Evolutionary conservation across 345 rosid genomes (phyloP).

Genomic region (Ceriops tagal): DNA sequence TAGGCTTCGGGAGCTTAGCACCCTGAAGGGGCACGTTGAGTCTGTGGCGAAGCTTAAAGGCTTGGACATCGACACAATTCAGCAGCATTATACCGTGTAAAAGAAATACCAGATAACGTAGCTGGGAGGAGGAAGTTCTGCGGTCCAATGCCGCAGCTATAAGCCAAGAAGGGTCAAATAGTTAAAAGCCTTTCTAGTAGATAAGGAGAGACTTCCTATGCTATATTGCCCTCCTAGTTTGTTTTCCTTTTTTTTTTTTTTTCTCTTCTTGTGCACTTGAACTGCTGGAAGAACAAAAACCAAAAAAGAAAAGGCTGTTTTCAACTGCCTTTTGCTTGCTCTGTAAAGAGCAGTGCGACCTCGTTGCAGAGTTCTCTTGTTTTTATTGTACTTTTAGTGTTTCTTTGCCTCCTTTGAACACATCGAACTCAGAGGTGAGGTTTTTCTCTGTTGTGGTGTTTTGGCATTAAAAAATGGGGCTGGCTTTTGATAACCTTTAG

Average conservation of each 20-base stretch:
- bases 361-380: constrained; percentile 1
- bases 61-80: constrained; percentile 30
- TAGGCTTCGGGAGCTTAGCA: constrained; percentile 30
- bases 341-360: constrained; percentile 9
- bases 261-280: neutral
- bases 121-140: neutral
- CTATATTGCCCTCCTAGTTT: constrained; percentile 6
- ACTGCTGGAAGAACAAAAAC: neutral
- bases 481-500: too few species aligned
- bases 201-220: neutral
- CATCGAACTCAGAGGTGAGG: too few species aligned
- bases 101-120: neutral
- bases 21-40: constrained; percentile 28
- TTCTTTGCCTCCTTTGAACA: too few species aligned
- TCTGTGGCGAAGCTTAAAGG: constrained; percentile 29
- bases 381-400: neutral
- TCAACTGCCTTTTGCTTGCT: constrained; percentile 4
- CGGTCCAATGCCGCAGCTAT: neutral
- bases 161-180: constrained; percentile 4
- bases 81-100: constrained; percentile 29
- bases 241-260: neutral
- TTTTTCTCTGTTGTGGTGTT: too few species aligned
- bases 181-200: constrained; percentile 10
- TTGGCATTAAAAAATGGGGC: too few species aligned
- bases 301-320: neutral